Base-by-base conservation (phyloP, 2,329 filamentous ascomycete species). In the Fusarium sp. region DNA sequence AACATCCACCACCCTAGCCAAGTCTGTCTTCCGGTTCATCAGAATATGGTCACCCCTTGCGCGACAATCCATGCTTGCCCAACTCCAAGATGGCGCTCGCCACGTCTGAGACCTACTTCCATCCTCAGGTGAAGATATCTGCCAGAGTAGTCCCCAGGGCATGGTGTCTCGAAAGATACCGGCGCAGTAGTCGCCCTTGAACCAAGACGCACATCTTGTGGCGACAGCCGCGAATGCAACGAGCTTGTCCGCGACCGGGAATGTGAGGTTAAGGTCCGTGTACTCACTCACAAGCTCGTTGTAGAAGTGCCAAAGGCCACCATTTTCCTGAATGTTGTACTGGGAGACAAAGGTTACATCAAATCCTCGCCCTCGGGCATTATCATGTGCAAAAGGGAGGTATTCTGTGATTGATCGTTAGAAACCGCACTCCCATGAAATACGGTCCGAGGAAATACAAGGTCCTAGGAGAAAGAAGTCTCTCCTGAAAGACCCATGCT, bases 71-170 rank as follows among this genome's bases (percentile, higher is more conserved):
- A 56, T 12, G 22, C 63, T 66, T 22, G 63, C 63, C 63, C 63
- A 66, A 31, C 63, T 66, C 63, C 63, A 66, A 8, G 63, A 61
- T 11, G 63, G 63, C 14, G 63, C 63, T 17, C 63, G 56, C 33
- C 60, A 66, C 1, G n/a, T 46, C 11, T 6, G 27, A 2, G 57
- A n/a, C 17, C 44, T 36, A 17, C 6, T 9, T 6, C 10, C 35
- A 14, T 20, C 7, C 27, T 4, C 7, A 6, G 2, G 16, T 5
- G 27, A 2, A 36, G 5, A 4, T 6, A 4, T 5, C 11, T 55
- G 44, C 63, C 63, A 66, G 6, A 66, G 27, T 11, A 66, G 42
- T 9, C 44, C 63, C 56, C 56, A 66, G 9, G 63, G 63, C 63
- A 66, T 61, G 3, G 40, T 42, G 2, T 66, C 22, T 11, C 63